Evolutionary conservation across 2,329 filamentous ascomycete species (phyloP), one percentile per base, ranked within the genome.

Genomic region (Lachnellula arida): DNA sequence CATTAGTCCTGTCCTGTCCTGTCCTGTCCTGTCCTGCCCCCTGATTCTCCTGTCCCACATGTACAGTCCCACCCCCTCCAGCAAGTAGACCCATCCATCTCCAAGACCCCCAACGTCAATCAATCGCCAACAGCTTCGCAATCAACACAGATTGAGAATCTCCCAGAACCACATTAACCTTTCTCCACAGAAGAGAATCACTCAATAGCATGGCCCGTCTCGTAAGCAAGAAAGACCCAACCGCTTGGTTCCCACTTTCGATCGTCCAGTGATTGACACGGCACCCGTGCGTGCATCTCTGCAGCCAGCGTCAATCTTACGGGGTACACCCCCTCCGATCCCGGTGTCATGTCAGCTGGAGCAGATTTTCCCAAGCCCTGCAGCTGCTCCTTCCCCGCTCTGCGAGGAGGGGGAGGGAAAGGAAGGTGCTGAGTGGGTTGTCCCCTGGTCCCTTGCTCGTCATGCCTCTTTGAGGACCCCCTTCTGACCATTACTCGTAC

Each of bases 401-500:
- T 17, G n/a, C 5, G 32, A 6, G 23, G 15, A 47, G 11, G 23
- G 9, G 23, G 15, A 47, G 11, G 23, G 9, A 47, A 32, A 32
- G 28, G 28, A 32, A 32, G 28, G 14, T 47, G 17, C 44, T 32
- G 44, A 47, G n/a, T 23, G 23, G 12, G 44, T 4, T 14, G 2
- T 40, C 37, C 14, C 14, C 5, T 47, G 25, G 14, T 17, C 11
- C 4, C 17, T 23, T 51, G 50, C 50, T 52, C 50, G 50, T 52
- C n/a, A 52, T 51, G 50, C 42, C 42, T 46, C 50, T 46, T 52
- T 52, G 28, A 28, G 50, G 28, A 52, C 44, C 23, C 39, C 50
- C 50, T 46, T 46, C 50, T 52, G 50, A 34, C 50, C 50, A 42
- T 32, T 17, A 8, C 15, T 19, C 19, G 19, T 19, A 19, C 19